These are phyloP conservation scores for Podaxis sp. DNA, from an alignment of 768 basidiomycete species.

Conservation along the genomic window DNA sequence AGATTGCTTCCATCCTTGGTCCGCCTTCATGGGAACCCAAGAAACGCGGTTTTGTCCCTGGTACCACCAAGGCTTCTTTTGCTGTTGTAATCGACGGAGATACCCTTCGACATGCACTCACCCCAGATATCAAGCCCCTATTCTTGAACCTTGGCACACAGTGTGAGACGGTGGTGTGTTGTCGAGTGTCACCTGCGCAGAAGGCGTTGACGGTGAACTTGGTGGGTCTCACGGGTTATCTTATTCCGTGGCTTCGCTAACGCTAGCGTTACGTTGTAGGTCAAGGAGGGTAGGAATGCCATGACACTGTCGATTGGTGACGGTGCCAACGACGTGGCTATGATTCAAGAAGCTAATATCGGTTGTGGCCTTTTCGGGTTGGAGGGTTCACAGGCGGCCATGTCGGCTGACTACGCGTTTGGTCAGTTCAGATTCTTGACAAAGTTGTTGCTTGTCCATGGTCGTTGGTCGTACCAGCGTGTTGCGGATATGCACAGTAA, in stretches of 20 bases:
- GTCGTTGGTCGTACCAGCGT: slow-evolving; percentile 96
- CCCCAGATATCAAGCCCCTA: slow-evolving; percentile 72
- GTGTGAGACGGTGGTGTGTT: slow-evolving; percentile 97
- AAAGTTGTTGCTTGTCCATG: slow-evolving; percentile 89
- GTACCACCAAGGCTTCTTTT: slow-evolving; percentile 64
- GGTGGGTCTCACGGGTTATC: slow-evolving; percentile 41
- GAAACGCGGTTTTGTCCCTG: slow-evolving; percentile 68
- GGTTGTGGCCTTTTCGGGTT: slow-evolving; percentile 92
- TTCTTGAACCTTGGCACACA: slow-evolving; percentile 94
- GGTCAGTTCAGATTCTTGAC: slow-evolving; percentile 96
- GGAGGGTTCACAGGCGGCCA: slow-evolving; percentile 97
- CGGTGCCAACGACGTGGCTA: slow-evolving; percentile 97
- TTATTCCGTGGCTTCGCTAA: not conserved
- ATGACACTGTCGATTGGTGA: slow-evolving; percentile 98
- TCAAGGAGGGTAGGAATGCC: slow-evolving; percentile 92
- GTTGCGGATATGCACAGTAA: slow-evolving; percentile 96
- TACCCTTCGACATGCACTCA: slow-evolving; percentile 80
- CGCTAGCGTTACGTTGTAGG: slow-evolving; percentile 41
- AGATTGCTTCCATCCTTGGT: slow-evolving; percentile 85
- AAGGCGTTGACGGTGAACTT: slow-evolving; percentile 96
- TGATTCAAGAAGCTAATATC: slow-evolving; percentile 99
- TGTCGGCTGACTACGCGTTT: slow-evolving; percentile 99
- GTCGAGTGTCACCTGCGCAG: slow-evolving; percentile 95
- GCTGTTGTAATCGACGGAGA: slow-evolving; percentile 98
- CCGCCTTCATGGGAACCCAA: slow-evolving; percentile 63